A percentile compares a stretch with the other conserved stretches of the same genome.
phyloP scores from a whole-genome alignment of 2,329 filamentous ascomycete genomes.

The Ophiosphaerella herpotricha region DNA sequence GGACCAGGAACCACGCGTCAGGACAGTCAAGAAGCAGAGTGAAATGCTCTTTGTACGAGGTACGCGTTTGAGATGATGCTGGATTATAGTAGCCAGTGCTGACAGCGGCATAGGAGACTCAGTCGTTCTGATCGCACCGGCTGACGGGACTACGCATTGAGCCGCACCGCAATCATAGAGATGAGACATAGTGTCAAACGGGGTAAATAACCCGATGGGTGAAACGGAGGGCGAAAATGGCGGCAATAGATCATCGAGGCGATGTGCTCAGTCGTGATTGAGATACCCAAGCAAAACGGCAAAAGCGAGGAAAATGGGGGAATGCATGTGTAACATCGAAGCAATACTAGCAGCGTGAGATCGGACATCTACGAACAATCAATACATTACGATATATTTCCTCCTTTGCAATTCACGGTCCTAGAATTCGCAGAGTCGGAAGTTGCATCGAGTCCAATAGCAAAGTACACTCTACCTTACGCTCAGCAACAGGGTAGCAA shows the following conservation, averaged over 20 bases:
- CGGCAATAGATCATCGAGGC: background rate
- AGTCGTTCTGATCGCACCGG: conserved; percentile 55
- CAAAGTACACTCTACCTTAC: no score
- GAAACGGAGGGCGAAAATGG: background rate
- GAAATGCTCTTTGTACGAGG: conserved; percentile 99
- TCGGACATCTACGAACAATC: no score
- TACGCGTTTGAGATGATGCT: conserved; percentile 43
- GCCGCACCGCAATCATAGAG: conserved; percentile 6
- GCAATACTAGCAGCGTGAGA: no score
- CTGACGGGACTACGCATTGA: conserved; percentile 37
- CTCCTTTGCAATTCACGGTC: no score
- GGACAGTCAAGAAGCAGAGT: conserved; percentile 92
- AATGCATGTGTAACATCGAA: background rate
- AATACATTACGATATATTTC: no score
- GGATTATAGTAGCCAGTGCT: background rate
- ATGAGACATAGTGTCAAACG: background rate
- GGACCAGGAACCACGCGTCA: conserved; percentile 61
- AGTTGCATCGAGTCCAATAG: no score
- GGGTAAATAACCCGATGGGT: background rate
- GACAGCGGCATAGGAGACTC: conserved; percentile 49
- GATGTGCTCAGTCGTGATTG: conserved; percentile 4
- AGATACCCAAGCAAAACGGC: conserved; percentile 28
- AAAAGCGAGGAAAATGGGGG: background rate
- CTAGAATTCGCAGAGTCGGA: no score
- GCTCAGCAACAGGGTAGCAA: no score